Percentiles rank a stretch among this genome's conserved stretches.
These are phyloP conservation scores for Eimeria maxima DNA, from an alignment of 169 alveolate genomes.

Conservation along the genomic window DNA sequence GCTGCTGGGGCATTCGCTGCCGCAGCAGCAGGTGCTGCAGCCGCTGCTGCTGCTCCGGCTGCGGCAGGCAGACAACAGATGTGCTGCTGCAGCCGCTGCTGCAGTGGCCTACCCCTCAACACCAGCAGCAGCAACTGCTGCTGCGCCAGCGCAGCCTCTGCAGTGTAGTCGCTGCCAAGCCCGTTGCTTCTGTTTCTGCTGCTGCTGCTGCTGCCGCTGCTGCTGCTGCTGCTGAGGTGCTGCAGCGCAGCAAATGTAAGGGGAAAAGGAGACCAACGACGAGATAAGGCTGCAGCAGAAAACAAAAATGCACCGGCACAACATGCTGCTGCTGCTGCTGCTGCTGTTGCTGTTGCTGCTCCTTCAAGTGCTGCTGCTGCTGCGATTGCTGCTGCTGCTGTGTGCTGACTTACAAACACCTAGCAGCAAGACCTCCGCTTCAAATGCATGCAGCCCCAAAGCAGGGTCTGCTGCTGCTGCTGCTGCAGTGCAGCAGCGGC, in stretches of 20 bases:
- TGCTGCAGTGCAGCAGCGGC: constrained; percentile 55
- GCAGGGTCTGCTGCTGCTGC: constrained; percentile 66
- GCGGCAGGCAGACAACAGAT: constrained; percentile 41
- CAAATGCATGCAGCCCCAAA: constrained; percentile 35
- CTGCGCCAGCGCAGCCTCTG: constrained; percentile 34
- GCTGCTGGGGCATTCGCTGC: background rate
- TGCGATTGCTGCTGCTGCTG: constrained; percentile 10
- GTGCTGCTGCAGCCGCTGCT: constrained; percentile 45
- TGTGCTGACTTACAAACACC: background rate
- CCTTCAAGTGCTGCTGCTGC: constrained; percentile 41
- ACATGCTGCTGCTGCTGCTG: constrained; percentile 3
- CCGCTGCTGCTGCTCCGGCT: constrained; percentile 61
- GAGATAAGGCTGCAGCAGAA: constrained; percentile 41
- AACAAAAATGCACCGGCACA: background rate
- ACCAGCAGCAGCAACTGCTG: constrained; percentile 44
- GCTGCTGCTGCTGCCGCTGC: constrained; percentile 59
- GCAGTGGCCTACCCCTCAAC: constrained; percentile 11
- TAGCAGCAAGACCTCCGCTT: constrained; percentile 35
- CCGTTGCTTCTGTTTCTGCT: constrained; percentile 20
- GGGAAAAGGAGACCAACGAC: background rate
- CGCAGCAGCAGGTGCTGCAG: constrained; percentile 8
- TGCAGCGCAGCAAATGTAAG: constrained; percentile 55
- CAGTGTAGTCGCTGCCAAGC: constrained; percentile 14
- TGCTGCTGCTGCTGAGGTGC: constrained; percentile 57
- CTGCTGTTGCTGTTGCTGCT: constrained; percentile 48